phyloP scores from a whole-genome alignment of 257 asterid genomes.

The Parsonsia alboflavescens region DNA sequence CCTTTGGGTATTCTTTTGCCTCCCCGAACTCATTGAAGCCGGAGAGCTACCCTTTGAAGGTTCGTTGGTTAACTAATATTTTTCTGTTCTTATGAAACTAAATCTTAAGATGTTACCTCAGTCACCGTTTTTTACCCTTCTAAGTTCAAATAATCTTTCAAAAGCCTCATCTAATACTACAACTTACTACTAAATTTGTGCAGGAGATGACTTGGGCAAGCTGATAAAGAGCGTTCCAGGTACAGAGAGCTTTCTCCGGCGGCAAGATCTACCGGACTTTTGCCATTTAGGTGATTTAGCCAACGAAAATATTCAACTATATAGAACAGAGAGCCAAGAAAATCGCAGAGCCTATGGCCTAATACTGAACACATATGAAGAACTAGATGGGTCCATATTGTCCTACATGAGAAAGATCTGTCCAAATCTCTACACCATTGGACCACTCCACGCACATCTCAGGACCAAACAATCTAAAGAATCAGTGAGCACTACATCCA shows the following conservation, averaged over 20 bases:
- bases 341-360: slow-evolving; percentile 23
- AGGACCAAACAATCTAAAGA: slow-evolving; percentile 3
- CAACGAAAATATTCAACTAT: slow-evolving; percentile 12
- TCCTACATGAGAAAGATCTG: slow-evolving; percentile 16
- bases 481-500: neutral
- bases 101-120: too few relatives aligned
- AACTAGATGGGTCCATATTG: slow-evolving; percentile 23
- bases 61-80: neutral
- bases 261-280: slow-evolving; percentile 25
- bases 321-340: slow-evolving; percentile 15
- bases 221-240: slow-evolving; percentile 16
- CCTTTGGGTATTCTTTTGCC: slow-evolving; percentile 31
- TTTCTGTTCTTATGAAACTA: too few relatives aligned
- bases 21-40: slow-evolving; percentile 29
- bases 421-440: slow-evolving; percentile 26
- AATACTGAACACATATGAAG: slow-evolving; percentile 29
- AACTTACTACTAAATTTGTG: neutral
- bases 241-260: slow-evolving; percentile 24
- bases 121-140: too few relatives aligned
- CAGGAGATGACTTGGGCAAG: slow-evolving; percentile 26
- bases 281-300: slow-evolving; percentile 16
- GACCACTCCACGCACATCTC: slow-evolving; percentile 26
- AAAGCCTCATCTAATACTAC: neutral
- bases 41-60: slow-evolving; percentile 29
- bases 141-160: neutral